phyloP scores from a whole-genome alignment of 1,139 yeast species.

The Diutina rugosa region DNA sequence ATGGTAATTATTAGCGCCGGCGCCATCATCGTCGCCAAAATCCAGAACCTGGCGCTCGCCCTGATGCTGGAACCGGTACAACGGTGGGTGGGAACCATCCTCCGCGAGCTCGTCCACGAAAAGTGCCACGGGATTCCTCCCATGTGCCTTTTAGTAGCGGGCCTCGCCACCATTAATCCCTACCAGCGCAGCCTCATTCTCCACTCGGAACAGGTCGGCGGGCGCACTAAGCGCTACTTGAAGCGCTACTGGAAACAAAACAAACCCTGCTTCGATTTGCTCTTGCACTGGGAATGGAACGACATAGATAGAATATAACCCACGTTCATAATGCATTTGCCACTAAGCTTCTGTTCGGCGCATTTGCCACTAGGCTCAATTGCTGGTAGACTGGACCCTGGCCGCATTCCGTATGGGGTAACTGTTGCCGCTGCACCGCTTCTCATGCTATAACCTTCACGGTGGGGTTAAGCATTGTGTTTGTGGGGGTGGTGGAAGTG shows the following conservation, averaged over 20 bases:
- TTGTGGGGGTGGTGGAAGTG: no score
- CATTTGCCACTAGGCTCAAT: no score
- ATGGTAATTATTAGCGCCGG: not conserved
- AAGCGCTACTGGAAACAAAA: not conserved
- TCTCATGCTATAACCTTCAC: no score
- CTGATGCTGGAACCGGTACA: not conserved
- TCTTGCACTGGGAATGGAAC: not conserved
- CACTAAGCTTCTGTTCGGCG: no score
- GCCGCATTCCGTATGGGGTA: no score
- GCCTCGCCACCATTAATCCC: not conserved
- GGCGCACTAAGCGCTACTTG: not conserved
- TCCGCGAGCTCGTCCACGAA: not conserved
- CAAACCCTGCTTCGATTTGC: not conserved
- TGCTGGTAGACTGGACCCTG: no score
- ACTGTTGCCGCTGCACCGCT: no score
- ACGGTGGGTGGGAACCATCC: not conserved
- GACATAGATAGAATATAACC: not conserved
- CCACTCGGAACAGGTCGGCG: not conserved
- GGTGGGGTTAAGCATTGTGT: no score
- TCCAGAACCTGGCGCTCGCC: not conserved
- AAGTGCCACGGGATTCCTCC: not conserved
- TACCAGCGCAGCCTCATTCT: not conserved
- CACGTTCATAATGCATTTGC: no score
- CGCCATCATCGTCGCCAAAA: not conserved
- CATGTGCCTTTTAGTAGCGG: not conserved